Percentiles rank a stretch among this genome's conserved stretches.
phyloP scores from a whole-genome alignment of 257 asterid genomes.

The Plantago elongata region DNA sequence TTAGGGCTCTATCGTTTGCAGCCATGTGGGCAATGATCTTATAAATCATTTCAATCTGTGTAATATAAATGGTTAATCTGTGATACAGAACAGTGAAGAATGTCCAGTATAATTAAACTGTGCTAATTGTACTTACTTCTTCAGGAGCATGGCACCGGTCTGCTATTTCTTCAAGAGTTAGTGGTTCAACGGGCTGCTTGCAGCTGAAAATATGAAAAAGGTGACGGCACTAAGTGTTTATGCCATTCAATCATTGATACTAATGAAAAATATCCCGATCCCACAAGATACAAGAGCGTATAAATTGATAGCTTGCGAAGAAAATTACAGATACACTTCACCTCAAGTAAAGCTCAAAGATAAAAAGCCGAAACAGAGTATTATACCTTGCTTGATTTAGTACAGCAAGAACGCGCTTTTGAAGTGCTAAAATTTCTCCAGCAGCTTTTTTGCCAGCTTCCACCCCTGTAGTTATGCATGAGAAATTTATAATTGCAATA shows the following conservation, averaged over 20 bases:
- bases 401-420: conserved; percentile 91
- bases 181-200: conserved; percentile 86
- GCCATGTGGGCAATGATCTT: conserved; percentile 95
- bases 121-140: conserved; percentile 40
- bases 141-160: conserved; percentile 75
- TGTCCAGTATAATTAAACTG: neutral
- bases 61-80: conserved; percentile 11
- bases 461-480: conserved; percentile 55
- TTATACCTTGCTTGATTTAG: conserved; percentile 90
- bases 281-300: neutral
- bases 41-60: conserved; percentile 97
- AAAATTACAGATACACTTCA: neutral
- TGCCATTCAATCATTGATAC: neutral
- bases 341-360: neutral
- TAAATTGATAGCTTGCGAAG: neutral
- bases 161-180: conserved; percentile 84
- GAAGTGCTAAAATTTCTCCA: conserved; percentile 95
- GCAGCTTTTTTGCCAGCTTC: conserved; percentile 99
- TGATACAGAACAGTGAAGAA: neutral
- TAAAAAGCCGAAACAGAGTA: neutral
- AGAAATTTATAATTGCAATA: conserved; percentile 14
- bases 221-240: neutral
- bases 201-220: conserved; percentile 45
- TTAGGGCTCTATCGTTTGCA: conserved; percentile 96
- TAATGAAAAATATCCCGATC: neutral